Conservation (phyloP, 495 filamentous ascomycete species). For the Aspergillus steynii region DNA sequence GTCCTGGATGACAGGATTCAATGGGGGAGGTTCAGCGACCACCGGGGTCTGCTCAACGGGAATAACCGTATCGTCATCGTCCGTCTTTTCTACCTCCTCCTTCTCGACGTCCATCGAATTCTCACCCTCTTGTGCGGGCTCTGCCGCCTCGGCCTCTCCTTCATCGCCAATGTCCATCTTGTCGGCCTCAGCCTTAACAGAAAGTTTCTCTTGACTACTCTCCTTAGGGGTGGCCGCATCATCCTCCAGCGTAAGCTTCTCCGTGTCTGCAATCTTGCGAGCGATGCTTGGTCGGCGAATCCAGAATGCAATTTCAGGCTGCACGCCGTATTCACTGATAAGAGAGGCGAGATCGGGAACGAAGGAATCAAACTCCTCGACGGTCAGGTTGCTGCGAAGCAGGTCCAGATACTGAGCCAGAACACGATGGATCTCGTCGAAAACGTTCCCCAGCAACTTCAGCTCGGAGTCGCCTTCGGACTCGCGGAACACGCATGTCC, state of each 20-base stretch:
- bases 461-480: slow-evolving; percentile 65
- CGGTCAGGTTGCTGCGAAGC: slow-evolving; percentile 72
- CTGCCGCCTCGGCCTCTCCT: slow-evolving; percentile 19
- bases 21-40: slow-evolving; percentile 40
- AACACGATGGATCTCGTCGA: slow-evolving; percentile 85
- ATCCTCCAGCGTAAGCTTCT: slow-evolving; percentile 30
- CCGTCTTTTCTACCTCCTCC: slow-evolving; percentile 19
- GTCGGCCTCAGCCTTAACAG: slow-evolving; percentile 28
- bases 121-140: slow-evolving; percentile 19
- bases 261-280: slow-evolving; percentile 50
- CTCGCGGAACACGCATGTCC: slow-evolving; percentile 73
- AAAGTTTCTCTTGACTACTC: slow-evolving; percentile 22
- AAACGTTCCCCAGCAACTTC: slow-evolving; percentile 80
- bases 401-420: slow-evolving; percentile 88
- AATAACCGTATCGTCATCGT: slow-evolving; percentile 11
- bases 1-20: slow-evolving; percentile 73
- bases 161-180: slow-evolving; percentile 38
- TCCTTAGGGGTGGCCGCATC: slow-evolving; percentile 22
- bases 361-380: slow-evolving; percentile 75
- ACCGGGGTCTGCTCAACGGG: slow-evolving; percentile 3
- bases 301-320: slow-evolving; percentile 82
- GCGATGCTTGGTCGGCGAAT: slow-evolving; percentile 73
- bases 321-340: slow-evolving; percentile 77
- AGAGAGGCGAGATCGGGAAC: slow-evolving; percentile 76
- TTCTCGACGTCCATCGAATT: slow-evolving; percentile 42